A percentile compares a stretch with the other conserved stretches of the same genome.
Conservation (phyloP, 345 rosid genomes). For the Garcia nutans region DNA sequence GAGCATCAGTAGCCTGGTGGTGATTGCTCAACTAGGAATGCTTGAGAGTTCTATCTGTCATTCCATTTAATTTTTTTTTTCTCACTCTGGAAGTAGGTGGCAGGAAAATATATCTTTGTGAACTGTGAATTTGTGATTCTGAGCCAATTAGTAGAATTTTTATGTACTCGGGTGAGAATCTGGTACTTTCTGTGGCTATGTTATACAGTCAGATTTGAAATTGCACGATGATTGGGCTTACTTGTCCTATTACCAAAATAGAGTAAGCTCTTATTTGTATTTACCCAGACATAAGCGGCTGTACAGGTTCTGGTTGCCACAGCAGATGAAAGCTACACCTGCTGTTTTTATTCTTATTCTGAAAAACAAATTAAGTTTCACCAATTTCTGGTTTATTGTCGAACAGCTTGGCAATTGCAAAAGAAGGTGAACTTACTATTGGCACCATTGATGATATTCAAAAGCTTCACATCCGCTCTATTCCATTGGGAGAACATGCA, state of each 20-base stretch:
- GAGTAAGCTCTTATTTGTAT: not conserved
- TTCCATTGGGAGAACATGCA: slow-evolving; percentile 91
- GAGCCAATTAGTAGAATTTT: not conserved
- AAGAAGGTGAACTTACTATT: slow-evolving; percentile 88
- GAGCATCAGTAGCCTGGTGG: not conserved
- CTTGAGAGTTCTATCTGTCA: not conserved
- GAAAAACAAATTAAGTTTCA: slow-evolving; percentile 2
- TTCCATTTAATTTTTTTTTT: not conserved
- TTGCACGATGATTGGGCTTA: not conserved
- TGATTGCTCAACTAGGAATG: not conserved
- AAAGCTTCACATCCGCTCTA: slow-evolving; percentile 96
- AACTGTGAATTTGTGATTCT: not conserved
- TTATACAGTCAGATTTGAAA: not conserved
- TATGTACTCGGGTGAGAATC: not conserved
- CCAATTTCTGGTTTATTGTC: slow-evolving; percentile 21
- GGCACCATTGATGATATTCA: slow-evolving; percentile 96
- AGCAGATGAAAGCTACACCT: not conserved
- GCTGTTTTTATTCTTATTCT: not conserved
- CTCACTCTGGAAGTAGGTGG: not conserved
- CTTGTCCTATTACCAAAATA: not conserved
- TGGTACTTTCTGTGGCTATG: not conserved
- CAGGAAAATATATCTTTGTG: not conserved
- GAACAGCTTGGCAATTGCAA: slow-evolving; percentile 86
- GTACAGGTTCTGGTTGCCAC: not conserved
- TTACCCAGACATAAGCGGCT: not conserved